Conservation (phyloP, 2,329 filamentous ascomycete genomes). For the Amylocarpus encephaloides region DNA sequence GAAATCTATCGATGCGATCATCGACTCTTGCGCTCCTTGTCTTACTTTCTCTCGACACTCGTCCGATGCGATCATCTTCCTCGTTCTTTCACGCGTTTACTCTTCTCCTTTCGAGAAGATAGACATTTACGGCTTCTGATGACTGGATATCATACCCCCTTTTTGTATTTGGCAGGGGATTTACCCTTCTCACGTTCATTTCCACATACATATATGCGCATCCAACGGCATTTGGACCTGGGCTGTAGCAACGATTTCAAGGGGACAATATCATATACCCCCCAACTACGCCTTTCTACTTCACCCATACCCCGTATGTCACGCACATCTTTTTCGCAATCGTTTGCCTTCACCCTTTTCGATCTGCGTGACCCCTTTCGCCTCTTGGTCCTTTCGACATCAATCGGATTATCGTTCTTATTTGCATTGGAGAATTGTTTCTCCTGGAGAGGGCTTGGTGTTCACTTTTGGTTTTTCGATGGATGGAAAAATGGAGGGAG, state of each 20-base stretch:
- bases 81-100: slow-evolving; percentile 20
- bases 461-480: not conserved
- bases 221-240: not conserved
- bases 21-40: not conserved
- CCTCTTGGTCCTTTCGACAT: not conserved
- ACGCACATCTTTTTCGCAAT: not conserved
- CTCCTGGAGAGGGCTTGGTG: slow-evolving; percentile 1
- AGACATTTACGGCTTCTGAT: slow-evolving; percentile 22
- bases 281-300: slow-evolving; percentile 6
- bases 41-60: not conserved
- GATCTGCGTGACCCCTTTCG: not conserved
- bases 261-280: not conserved
- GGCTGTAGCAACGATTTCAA: not conserved
- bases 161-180: not conserved
- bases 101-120: slow-evolving; percentile 5
- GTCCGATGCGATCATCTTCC: slow-evolving; percentile 5
- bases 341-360: not conserved
- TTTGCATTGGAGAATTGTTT: not conserved
- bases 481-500: too few species aligned
- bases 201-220: not conserved
- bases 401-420: not conserved
- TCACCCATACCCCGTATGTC: slow-evolving; percentile 23
- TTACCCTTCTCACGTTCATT: not conserved
- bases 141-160: slow-evolving; percentile 13
- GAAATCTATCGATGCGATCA: not conserved